These are phyloP conservation scores for Coemansia sp. DNA, from an alignment of 192 early-diverging fungal species.

Conservation along the genomic window DNA sequence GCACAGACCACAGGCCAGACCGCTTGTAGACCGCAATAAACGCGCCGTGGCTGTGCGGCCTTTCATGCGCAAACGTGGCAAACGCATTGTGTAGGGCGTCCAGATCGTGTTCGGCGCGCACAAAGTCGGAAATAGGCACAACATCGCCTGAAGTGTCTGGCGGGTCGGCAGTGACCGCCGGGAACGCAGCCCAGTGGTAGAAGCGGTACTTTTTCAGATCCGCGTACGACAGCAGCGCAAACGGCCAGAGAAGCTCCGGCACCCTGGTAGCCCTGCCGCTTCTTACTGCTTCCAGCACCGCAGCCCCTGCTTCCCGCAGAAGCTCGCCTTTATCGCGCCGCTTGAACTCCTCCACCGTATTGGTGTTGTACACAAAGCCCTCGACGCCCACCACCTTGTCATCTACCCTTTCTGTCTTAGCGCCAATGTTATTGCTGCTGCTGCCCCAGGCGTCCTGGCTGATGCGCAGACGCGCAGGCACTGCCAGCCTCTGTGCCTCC, in stretches of 20 bases:
- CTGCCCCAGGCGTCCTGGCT: conserved; percentile 11
- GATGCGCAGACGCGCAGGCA: conserved; percentile 67
- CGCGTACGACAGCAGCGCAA: conserved; percentile 86
- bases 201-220: conserved; percentile 96
- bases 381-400: conserved; percentile 7
- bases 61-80: conserved; percentile 17
- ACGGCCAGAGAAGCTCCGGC: conserved; percentile 70
- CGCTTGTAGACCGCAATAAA: conserved; percentile 27
- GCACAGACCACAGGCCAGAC: conserved; percentile 11
- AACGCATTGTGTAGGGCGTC: conserved; percentile 28
- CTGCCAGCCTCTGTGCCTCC: conserved; percentile 29
- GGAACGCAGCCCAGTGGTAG: conserved; percentile 95
- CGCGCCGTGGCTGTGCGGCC: conserved; percentile 11
- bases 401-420: background rate
- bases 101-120: conserved; percentile 21
- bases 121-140: conserved; percentile 10
- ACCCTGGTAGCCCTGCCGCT: conserved; percentile 62
- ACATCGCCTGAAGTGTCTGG: conserved; percentile 42
- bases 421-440: no score
- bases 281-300: conserved; percentile 68
- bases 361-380: conserved; percentile 70
- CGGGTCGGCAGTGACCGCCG: conserved; percentile 72
- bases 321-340: conserved; percentile 69
- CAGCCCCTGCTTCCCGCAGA: conserved; percentile 42
- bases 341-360: conserved; percentile 94